Conservation (phyloP, 2,329 filamentous ascomycete species). For the Emmonsiellopsis sp. region DNA sequence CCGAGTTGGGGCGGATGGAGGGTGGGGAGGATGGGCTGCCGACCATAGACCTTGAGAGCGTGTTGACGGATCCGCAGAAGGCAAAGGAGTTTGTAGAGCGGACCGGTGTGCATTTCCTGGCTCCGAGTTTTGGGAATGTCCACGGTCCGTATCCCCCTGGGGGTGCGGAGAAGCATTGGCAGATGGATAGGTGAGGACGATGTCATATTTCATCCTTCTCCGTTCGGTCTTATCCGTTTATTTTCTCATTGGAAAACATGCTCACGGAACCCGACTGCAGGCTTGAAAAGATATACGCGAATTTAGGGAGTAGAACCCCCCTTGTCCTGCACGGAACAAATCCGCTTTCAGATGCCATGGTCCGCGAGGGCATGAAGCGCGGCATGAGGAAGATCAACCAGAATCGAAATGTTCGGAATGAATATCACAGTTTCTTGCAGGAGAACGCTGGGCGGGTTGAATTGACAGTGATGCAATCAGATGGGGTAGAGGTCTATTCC, state of each 20-base stretch:
- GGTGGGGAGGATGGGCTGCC: not conserved
- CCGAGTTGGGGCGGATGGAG: not conserved
- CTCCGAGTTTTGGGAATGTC: not conserved
- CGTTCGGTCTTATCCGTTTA: too few relatives aligned
- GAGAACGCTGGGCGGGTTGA: not conserved
- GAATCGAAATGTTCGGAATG: not conserved
- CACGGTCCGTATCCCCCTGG: not conserved
- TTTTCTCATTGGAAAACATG: too few relatives aligned
- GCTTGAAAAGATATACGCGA: not conserved
- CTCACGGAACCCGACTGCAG: not conserved
- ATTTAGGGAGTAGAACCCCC: not conserved
- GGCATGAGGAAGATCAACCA: not conserved
- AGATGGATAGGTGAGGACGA: not conserved
- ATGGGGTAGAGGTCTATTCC: not conserved
- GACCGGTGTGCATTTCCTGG: not conserved
- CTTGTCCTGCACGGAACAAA: not conserved
- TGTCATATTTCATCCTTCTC: too few relatives aligned
- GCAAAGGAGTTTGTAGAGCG: not conserved
- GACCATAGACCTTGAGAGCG: not conserved
- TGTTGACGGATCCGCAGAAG: not conserved
- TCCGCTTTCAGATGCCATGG: not conserved
- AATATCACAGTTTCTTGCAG: not conserved
- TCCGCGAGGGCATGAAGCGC: not conserved
- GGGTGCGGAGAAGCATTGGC: not conserved
- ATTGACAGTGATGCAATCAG: not conserved